Conservation (phyloP, 2,329 filamentous ascomycete genomes). For the Cordyceps pruinosa region DNA sequence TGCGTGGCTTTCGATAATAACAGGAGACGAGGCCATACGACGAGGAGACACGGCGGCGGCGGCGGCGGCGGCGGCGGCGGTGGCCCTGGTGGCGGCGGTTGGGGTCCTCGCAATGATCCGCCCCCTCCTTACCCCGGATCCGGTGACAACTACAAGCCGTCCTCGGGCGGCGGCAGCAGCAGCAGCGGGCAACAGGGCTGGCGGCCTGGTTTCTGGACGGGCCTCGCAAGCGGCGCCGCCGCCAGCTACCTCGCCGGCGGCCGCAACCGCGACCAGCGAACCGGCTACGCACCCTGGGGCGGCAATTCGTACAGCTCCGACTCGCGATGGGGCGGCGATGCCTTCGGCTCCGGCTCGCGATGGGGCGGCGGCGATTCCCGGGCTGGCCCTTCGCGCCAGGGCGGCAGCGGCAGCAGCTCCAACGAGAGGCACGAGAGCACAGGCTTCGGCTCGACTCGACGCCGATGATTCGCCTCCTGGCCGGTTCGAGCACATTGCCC, state of each 20-base stretch:
- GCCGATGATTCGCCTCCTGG: slow-evolving; percentile 36
- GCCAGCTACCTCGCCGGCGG: slow-evolving; percentile 57
- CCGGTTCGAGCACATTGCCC: not conserved
- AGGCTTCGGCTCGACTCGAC: slow-evolving; percentile 63
- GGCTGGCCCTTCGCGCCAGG: slow-evolving; percentile 28
- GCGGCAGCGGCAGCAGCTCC: slow-evolving; percentile 30
- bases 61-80: slow-evolving; percentile 35
- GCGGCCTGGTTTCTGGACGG: slow-evolving; percentile 42
- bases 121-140: slow-evolving; percentile 45
- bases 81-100: slow-evolving; percentile 19
- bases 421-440: slow-evolving; percentile 56
- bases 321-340: slow-evolving; percentile 22
- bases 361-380: slow-evolving; percentile 25
- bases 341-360: slow-evolving; percentile 25
- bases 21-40: not conserved
- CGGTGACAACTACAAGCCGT: slow-evolving; percentile 1
- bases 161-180: slow-evolving; percentile 30
- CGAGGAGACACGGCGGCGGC: slow-evolving; percentile 26
- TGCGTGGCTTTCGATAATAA: slow-evolving; percentile 25
- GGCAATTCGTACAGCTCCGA: slow-evolving; percentile 17
- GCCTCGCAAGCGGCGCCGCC: slow-evolving; percentile 60
- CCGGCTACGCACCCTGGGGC: slow-evolving; percentile 20
- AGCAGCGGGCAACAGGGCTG: slow-evolving; percentile 19
- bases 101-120: slow-evolving; percentile 38
- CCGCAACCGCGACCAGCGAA: slow-evolving; percentile 33